Conservation (phyloP, 768 basidiomycete genomes). For the Dioszegia hungarica region DNA sequence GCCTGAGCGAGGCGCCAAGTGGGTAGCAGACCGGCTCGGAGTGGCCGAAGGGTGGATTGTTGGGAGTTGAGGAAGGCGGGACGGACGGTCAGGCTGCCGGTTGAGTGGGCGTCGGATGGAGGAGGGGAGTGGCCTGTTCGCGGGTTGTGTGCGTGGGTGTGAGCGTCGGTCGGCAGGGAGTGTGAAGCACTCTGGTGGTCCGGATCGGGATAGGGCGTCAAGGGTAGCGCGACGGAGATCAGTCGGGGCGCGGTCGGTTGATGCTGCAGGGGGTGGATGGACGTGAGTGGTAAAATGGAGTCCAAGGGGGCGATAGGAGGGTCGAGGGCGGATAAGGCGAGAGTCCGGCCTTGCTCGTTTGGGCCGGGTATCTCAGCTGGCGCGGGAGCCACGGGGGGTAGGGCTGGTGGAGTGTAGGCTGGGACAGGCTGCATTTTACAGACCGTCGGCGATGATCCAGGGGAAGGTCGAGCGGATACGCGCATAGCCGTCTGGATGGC, state of each 20-base stretch:
- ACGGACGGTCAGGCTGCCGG: slow-evolving; percentile 3
- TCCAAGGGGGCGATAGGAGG: neutral
- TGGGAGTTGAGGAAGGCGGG: neutral
- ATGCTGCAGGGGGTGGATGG: neutral
- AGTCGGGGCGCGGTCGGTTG: neutral
- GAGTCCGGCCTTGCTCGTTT: neutral
- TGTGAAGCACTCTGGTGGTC: too few species aligned
- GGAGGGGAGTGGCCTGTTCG: neutral
- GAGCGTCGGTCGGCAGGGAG: neutral
- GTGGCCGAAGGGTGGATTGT: neutral
- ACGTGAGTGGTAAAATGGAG: neutral
- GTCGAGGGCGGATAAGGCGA: neutral
- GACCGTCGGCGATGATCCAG: too few species aligned
- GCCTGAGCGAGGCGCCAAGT: neutral
- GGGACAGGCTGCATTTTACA: too few species aligned
- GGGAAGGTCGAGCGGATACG: too few species aligned
- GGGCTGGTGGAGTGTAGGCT: too few species aligned
- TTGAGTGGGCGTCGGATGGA: neutral
- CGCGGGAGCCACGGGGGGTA: too few species aligned
- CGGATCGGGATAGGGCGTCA: neutral
- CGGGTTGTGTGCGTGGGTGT: neutral
- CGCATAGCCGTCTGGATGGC: too few species aligned
- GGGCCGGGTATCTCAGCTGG: too few species aligned
- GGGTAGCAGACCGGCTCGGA: neutral
- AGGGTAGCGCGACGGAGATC: neutral